Percentiles rank a stretch among this genome's conserved stretches.
Conservation (phyloP, 441 rosid species). For the Gossypium gossypioides region DNA sequence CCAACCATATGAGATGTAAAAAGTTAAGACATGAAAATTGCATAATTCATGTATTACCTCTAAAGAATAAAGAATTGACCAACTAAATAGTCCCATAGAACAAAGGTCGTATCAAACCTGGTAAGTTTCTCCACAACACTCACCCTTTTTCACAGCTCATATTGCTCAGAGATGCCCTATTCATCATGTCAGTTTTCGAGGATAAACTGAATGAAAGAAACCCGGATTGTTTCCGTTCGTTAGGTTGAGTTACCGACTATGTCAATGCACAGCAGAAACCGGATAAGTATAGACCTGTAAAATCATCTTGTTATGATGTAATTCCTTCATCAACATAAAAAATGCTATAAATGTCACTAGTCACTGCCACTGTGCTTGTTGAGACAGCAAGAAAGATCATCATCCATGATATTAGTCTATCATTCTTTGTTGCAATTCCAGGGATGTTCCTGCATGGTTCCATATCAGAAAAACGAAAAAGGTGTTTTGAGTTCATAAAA, state of each 20-base stretch:
- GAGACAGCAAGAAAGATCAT: conserved; percentile 46
- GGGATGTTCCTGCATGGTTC: conserved; percentile 34
- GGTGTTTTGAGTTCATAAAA: neutral
- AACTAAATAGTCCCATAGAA: neutral
- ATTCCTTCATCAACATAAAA: conserved; percentile 17
- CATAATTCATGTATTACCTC: neutral
- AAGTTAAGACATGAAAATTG: too few relatives aligned
- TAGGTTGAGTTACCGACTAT: neutral
- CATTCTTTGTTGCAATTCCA: conserved; percentile 45
- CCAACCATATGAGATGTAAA: too few relatives aligned
- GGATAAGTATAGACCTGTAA: neutral
- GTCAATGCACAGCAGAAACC: neutral
- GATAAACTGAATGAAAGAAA: neutral
- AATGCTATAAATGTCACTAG: conserved; percentile 41
- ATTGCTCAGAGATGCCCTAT: neutral
- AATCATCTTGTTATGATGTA: conserved; percentile 14
- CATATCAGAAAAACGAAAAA: neutral
- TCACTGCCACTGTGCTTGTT: conserved; percentile 47
- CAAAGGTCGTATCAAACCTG: neutral
- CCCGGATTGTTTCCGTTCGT: neutral
- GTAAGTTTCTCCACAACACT: neutral
- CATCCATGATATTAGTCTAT: conserved; percentile 38
- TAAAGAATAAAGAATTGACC: neutral
- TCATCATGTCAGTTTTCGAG: neutral
- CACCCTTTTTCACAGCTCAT: neutral